Evolutionary conservation across 208 protist species (phyloP), one percentile per base, ranked within the genome.

Genomic region (Naegleria fowleri): DNA sequence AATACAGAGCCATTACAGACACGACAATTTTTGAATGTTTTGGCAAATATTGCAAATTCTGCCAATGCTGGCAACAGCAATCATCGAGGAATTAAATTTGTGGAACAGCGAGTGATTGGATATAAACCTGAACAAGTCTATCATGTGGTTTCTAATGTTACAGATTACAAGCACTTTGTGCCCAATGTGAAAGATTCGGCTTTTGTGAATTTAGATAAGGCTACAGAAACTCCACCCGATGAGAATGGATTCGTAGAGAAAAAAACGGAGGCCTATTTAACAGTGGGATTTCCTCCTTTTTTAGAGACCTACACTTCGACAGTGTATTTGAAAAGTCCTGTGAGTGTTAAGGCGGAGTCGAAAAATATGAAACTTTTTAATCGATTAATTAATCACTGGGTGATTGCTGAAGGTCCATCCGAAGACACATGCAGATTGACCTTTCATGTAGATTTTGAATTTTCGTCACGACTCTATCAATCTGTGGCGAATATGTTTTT

Each of bases 401-500:
- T 15, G 16, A 86, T 86, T 16, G 40, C 33, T 43, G 38, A 85
- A 43, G 79, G 38, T 22, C 38, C 38, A 22, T 7, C 79, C 29
- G 38, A 39, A 43, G 11, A 85, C 43, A 43, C 79, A 25, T 43
- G 38, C 22, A 85, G 79, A 43, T 43, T 85, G 41, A 85, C n/a
- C 4, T 85, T 85, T 25, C 79, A 43, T 29, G 79, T 85, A 6
- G 79, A 85, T 43, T 85, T 85, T 85, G 79, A 85, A 33, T 85
- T 85, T 85, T 16, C 79, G 4, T 85, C 79, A 43, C 7, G 41
- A 25, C 41, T 16, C 0, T 85, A 85, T 43, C 79, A 85, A 43
- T 16, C n/a, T 85, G 79, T 85, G 15, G 79, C 79, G 0, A 85
- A 85, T 43, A 85, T 85, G 79, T 85, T 85, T 85, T 85, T 85